Base-by-base conservation (phyloP, 2,329 filamentous ascomycete genomes). In the Colletotrichum tamarilloi region DNA sequence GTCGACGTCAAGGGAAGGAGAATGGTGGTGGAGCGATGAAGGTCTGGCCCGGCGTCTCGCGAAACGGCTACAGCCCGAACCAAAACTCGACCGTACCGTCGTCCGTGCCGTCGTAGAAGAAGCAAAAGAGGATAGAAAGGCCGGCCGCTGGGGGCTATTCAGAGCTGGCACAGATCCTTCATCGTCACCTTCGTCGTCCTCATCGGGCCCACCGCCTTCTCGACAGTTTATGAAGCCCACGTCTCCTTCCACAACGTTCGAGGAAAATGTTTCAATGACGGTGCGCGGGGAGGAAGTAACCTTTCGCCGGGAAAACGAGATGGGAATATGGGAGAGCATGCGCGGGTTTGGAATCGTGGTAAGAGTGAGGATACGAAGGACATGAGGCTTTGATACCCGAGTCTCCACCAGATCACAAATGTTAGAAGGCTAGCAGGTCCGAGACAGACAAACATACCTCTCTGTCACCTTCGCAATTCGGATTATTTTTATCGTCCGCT, bases 241-340 rank as follows among this genome's bases (percentile, higher is more conserved):
- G 56, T 56, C 55, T 30, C 9, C 63, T n/a, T 11, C 19, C 7
- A 22, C 8, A 3, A 26, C 3, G 19, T 60, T 52, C 7, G 59
- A 77, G 7, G 75, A 77, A 1, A 76, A 78, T 6, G 81, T 85
- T 1, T 79, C 75, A 5, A 87, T 89, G 83, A 78, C 76, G 3
- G 84, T 85, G 2, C 78, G 77, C 30, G 84, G 85, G 0, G 83
- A 89, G 62, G 84, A 88, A 75, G 83, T 88, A 1, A 85, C 86
- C 0, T 89, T 90, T 69, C 78, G 88, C n/a, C 78, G 77, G 58
- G 84, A 88, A 78, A 90, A 87, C 26, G 85, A 84, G 16, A 81
- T 90, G 76, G 88, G 87, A 0, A 78, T 90, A 1, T 87, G 85
- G 83, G 87, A 90, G 77, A 87, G 85, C 38, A 80, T 80, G 73